Base-by-base conservation (phyloP, 108 stramenopile genomes). In the Cyclotella cryptica region DNA sequence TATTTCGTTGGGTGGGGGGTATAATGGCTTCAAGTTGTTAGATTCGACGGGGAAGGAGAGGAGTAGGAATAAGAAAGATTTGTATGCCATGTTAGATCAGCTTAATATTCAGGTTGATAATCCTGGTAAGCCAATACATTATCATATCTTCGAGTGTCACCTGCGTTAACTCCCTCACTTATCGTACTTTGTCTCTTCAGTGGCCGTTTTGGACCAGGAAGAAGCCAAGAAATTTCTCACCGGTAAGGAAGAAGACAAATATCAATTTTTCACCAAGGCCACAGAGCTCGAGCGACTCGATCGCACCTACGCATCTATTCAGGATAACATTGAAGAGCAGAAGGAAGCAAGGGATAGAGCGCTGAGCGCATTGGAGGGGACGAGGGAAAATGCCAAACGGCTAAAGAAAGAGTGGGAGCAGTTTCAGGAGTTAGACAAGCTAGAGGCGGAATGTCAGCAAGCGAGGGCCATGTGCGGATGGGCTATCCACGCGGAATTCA, bases 121-220 rank as follows among this genome's bases (percentile, higher is more conserved):
- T 85, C 99, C 99, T 46, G 64, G 64, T 65, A 43, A 65, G 64
- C 35, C 26, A 2, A 14, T 4, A 14, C 22, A 27, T 21, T 28
- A 14, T 27, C 3, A 7, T 13, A 5, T 14, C 22, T 58, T 58
- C 10, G 5, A 14, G 17, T 49, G 3, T 49, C 35, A 5, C 2
- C 4, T 35, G 2, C 35, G 35, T 35, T 2, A 35, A 35, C 35
- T 35, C 24, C 24, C 6, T 61, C 60, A 61, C 4, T 12, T 30
- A 5, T 12, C 24, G 5, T 57, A 1, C 24, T 24, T 57, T 21
- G 1, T 46, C 45, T 35, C 28, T 4, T 14, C 44, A 49, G 96
- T 96, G 44, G 94, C 95, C 27, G 93, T 99, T 43, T 82, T 99
- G 63, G 96, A 97, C 80, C 99, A 99, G 71, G 99, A 99, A 84